These are phyloP conservation scores for Perkinsus olseni DNA, from an alignment of 169 alveolate genomes.

Conservation along the genomic window DNA sequence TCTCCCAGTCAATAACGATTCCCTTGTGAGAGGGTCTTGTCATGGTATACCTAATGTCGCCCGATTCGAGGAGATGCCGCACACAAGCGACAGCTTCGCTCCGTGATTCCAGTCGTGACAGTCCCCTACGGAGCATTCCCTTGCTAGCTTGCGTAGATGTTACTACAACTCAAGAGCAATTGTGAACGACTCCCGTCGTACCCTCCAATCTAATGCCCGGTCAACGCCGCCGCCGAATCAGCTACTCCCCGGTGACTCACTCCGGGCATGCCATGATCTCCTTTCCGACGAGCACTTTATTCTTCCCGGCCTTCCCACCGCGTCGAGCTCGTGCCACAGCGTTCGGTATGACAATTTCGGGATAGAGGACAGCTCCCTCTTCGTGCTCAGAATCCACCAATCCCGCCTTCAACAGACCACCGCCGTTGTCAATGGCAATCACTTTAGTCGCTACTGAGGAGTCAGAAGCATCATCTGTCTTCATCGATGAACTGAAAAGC, in stretches of 20 bases:
- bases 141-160: too few relatives aligned
- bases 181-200: too few relatives aligned
- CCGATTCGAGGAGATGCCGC: too few relatives aligned
- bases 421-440: neutral
- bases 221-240: too few relatives aligned
- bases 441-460: neutral
- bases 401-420: neutral
- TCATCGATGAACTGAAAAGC: too few relatives aligned
- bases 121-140: neutral
- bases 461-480: too few relatives aligned
- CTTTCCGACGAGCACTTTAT: neutral
- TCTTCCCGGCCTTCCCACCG: neutral
- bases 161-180: too few relatives aligned
- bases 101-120: too few relatives aligned
- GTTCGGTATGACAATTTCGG: neutral
- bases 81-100: too few relatives aligned
- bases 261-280: neutral
- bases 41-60: neutral
- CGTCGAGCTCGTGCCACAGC: neutral
- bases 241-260: neutral
- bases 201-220: too few relatives aligned
- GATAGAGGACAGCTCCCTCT: neutral
- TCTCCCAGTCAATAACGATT: neutral
- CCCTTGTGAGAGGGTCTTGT: neutral
- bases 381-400: neutral